Conservation (phyloP, 106 monocot genomes). For the Agapanthus africanus region DNA sequence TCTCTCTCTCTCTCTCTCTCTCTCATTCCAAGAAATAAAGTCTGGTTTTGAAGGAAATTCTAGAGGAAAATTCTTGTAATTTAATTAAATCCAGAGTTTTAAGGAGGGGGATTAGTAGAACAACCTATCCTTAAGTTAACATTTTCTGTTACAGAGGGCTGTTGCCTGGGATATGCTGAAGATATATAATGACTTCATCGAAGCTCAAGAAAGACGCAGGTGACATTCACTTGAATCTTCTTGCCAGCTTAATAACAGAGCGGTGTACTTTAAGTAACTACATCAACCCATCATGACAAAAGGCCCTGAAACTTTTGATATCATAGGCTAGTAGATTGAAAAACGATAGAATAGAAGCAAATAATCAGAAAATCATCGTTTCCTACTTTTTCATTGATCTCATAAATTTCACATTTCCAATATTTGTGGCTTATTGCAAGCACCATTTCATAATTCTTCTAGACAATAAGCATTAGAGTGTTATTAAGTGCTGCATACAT, state of each 20-base stretch:
- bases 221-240: no score
- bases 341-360: no score
- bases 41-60: not conserved
- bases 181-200: constrained; percentile 87
- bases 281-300: no score
- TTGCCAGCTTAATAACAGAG: no score
- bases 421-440: no score
- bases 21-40: not conserved
- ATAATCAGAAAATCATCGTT: no score
- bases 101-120: not conserved
- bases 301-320: no score
- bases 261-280: no score
- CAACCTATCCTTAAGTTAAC: not conserved
- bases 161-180: constrained; percentile 82
- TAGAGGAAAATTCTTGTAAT: not conserved
- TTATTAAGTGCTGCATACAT: not conserved
- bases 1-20: no score
- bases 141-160: constrained; percentile 9
- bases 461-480: not conserved
- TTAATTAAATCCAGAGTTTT: not conserved
- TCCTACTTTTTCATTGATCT: no score
- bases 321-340: no score
- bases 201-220: constrained; percentile 54
- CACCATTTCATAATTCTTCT: not conserved
- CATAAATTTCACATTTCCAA: no score